These are phyloP conservation scores for Cryphonectria carpinicola DNA, from an alignment of 2,329 filamentous ascomycete genomes.

Conservation along the genomic window DNA sequence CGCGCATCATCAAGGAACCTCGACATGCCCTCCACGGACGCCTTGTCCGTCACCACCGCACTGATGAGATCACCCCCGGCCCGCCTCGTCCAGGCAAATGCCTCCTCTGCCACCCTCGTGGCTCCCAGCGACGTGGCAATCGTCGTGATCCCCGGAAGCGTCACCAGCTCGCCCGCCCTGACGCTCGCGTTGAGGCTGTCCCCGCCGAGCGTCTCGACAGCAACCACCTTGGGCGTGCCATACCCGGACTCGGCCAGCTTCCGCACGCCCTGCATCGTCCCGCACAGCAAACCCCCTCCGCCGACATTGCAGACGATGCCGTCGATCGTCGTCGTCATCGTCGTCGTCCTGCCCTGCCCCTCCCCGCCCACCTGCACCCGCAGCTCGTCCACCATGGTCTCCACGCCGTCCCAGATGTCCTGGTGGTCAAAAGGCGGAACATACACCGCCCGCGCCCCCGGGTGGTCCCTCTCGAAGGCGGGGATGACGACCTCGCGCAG, in stretches of 20 bases:
- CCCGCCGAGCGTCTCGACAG: slow-evolving; percentile 74
- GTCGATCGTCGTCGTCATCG: slow-evolving; percentile 56
- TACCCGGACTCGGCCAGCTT: slow-evolving; percentile 35
- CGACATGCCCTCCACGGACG: slow-evolving; percentile 78
- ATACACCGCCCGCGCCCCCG: slow-evolving; percentile 55
- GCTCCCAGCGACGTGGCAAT: slow-evolving; percentile 74
- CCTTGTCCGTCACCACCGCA: slow-evolving; percentile 71
- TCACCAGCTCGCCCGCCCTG: slow-evolving; percentile 56
- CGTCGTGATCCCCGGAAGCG: slow-evolving; percentile 70
- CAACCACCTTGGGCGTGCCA: slow-evolving; percentile 56
- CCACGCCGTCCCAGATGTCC: slow-evolving; percentile 68
- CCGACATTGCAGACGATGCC: slow-evolving; percentile 72
- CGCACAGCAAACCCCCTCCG: slow-evolving; percentile 71
- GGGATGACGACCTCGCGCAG: slow-evolving; percentile 49
- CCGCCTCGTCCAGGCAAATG: slow-evolving; percentile 61
- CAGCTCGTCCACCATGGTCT: slow-evolving; percentile 56
- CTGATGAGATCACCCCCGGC: slow-evolving; percentile 51
- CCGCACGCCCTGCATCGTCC: slow-evolving; percentile 66
- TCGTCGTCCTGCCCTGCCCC: slow-evolving; percentile 34
- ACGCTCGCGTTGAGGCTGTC: slow-evolving; percentile 66
- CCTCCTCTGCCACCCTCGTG: slow-evolving; percentile 61
- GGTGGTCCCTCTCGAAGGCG: slow-evolving; percentile 48
- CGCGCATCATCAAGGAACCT: slow-evolving; percentile 81
- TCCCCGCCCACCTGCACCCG: slow-evolving; percentile 38
- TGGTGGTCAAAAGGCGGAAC: slow-evolving; percentile 69